Conservation (phyloP, 176 grass and related monocot genomes). For the Sorghum bicolor region DNA sequence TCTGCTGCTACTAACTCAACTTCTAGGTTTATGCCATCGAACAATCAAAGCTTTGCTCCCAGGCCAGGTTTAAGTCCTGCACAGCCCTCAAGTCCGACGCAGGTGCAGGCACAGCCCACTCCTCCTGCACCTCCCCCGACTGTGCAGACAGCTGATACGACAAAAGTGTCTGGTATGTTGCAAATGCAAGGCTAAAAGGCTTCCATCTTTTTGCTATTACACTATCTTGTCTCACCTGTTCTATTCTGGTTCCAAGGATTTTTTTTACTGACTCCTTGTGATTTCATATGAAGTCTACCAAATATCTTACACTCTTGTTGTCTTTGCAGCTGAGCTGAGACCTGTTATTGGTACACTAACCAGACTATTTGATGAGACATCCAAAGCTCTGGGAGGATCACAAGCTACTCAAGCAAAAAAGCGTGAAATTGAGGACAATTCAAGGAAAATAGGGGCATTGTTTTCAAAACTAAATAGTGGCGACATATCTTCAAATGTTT, state of each 20-base stretch:
- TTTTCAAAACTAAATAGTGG: conserved; percentile 87
- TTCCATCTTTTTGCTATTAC: conserved; percentile 1
- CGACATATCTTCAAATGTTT: conserved; percentile 90
- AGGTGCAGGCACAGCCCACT: conserved; percentile 40
- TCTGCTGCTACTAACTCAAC: conserved; percentile 45
- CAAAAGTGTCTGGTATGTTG: conserved; percentile 85
- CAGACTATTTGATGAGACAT: conserved; percentile 84
- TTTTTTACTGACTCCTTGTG: neutral
- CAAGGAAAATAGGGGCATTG: conserved; percentile 87
- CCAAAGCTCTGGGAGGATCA: conserved; percentile 71
- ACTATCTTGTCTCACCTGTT: neutral
- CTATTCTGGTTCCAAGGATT: neutral
- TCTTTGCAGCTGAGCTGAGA: conserved; percentile 80
- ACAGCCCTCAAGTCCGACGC: conserved; percentile 85
- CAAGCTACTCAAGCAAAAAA: conserved; percentile 69
- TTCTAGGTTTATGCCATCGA: conserved; percentile 62
- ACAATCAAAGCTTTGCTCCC: conserved; percentile 65
- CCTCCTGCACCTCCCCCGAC: conserved; percentile 77
- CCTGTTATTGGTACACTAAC: conserved; percentile 77
- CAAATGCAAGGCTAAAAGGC: neutral
- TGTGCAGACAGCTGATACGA: conserved; percentile 87
- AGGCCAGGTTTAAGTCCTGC: conserved; percentile 63
- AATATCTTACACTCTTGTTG: conserved; percentile 5
- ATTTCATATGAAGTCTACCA: neutral
- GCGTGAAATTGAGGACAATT: conserved; percentile 94